phyloP scores from a whole-genome alignment of 2,329 filamentous ascomycete genomes.

The Verticillium nonalfalfae region DNA sequence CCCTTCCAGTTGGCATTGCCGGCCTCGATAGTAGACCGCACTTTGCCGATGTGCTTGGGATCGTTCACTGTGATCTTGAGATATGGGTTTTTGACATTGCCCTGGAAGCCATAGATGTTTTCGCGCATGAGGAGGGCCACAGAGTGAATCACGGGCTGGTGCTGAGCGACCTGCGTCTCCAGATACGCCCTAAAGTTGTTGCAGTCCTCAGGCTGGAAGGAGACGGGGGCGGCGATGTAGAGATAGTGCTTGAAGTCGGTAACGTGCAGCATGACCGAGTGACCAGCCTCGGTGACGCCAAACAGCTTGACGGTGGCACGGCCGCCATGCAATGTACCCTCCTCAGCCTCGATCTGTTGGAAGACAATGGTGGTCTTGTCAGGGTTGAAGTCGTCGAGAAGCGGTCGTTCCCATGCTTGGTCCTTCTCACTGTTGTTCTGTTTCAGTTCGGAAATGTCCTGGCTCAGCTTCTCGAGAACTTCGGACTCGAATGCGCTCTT shows the following conservation, averaged over 20 bases:
- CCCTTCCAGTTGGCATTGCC: constrained; percentile 83
- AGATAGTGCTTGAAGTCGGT: constrained; percentile 96
- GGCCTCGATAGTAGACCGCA: constrained; percentile 69
- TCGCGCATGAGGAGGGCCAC: constrained; percentile 79
- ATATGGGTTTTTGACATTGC: constrained; percentile 86
- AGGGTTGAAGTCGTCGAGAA: constrained; percentile 45
- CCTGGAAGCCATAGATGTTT: constrained; percentile 90
- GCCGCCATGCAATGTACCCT: constrained; percentile 74
- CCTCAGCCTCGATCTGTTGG: constrained; percentile 92
- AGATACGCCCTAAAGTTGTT: constrained; percentile 72
- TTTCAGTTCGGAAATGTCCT: constrained; percentile 83
- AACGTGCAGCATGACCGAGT: constrained; percentile 92
- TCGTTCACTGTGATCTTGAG: constrained; percentile 91
- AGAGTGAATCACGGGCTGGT: constrained; percentile 69
- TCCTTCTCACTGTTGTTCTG: constrained; percentile 86
- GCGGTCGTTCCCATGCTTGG: constrained; percentile 75
- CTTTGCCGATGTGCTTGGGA: constrained; percentile 72
- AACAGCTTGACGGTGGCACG: constrained; percentile 82
- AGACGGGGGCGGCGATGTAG: constrained; percentile 81
- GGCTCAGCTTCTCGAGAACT: constrained; percentile 90
- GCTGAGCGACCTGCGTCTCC: constrained; percentile 69
- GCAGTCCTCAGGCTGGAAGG: constrained; percentile 75
- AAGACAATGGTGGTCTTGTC: constrained; percentile 70
- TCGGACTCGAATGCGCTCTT: constrained; percentile 94
- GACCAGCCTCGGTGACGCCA: constrained; percentile 75